Evolutionary conservation across 2,329 filamentous ascomycete species (phyloP).

Genomic region (Neonectria neomacrospora): DNA sequence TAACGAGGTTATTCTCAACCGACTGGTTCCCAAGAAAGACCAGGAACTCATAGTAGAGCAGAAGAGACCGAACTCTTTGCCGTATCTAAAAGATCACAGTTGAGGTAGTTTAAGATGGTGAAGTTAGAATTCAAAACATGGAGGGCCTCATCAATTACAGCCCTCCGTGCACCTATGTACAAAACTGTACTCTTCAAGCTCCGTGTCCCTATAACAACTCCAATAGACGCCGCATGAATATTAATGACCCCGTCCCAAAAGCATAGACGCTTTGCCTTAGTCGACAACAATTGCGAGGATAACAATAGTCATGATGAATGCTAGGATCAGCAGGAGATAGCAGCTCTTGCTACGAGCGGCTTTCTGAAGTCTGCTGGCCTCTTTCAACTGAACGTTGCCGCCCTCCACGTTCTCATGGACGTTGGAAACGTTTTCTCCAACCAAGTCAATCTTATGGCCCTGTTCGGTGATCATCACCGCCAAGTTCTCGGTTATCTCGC

Average conservation of each 20-base stretch:
- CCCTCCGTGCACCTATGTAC: slow-evolving; percentile 34
- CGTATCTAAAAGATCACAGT: slow-evolving; percentile 37
- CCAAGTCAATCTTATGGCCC: slow-evolving; percentile 86
- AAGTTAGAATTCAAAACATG: slow-evolving; percentile 24
- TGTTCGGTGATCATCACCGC: slow-evolving; percentile 97
- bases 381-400: slow-evolving; percentile 85
- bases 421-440: slow-evolving; percentile 87
- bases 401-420: slow-evolving; percentile 84
- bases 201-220: slow-evolving; percentile 42
- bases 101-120: slow-evolving; percentile 26
- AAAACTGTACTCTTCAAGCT: slow-evolving; percentile 34
- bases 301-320: slow-evolving; percentile 89
- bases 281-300: slow-evolving; percentile 86
- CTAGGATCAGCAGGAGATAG: slow-evolving; percentile 87
- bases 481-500: slow-evolving; percentile 97
- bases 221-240: slow-evolving; percentile 40
- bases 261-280: slow-evolving; percentile 51
- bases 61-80: slow-evolving; percentile 25
- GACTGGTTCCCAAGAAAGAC: slow-evolving; percentile 34
- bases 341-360: slow-evolving; percentile 94
- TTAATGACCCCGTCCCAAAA: slow-evolving; percentile 27
- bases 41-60: slow-evolving; percentile 30
- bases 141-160: slow-evolving; percentile 30
- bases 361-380: slow-evolving; percentile 92
- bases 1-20: slow-evolving; percentile 47